phyloP scores from a whole-genome alignment of 441 rosid genomes.

The Arabidopsis hybrid region DNA sequence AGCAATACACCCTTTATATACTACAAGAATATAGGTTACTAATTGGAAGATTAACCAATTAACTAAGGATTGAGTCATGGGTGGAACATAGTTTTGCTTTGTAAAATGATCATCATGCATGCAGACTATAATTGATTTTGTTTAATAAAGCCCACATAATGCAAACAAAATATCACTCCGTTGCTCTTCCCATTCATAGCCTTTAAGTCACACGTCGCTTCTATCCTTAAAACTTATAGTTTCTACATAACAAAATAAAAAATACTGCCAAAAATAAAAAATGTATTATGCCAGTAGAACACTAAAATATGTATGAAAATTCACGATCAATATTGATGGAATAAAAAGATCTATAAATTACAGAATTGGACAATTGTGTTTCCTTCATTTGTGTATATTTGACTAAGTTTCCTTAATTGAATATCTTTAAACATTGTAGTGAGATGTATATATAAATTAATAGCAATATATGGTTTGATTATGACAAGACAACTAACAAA shows the following conservation, averaged over 20 bases:
- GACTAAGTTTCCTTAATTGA: not conserved
- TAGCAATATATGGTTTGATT: slow-evolving; percentile 18
- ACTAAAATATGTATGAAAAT: not conserved
- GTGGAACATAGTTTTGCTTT: no score
- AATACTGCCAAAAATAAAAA: not conserved
- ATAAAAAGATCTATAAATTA: not conserved
- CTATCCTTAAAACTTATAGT: not conserved
- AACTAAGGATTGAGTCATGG: no score
- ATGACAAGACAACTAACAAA: slow-evolving; percentile 25
- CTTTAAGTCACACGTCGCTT: no score
- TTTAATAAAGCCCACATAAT: no score
- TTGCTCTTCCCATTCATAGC: no score
- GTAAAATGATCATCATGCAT: no score
- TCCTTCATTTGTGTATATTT: slow-evolving; percentile 5
- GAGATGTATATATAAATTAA: slow-evolving; percentile 4
- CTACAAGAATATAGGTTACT: no score
- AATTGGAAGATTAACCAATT: no score
- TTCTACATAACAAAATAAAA: not conserved
- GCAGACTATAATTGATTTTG: no score
- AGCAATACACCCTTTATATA: no score
- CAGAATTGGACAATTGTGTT: not conserved
- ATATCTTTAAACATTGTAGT: not conserved
- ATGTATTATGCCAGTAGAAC: not conserved
- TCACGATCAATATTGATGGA: not conserved
- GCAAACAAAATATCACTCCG: no score